Conservation (phyloP, 768 basidiomycete genomes). For the Auricularia heimuer region DNA sequence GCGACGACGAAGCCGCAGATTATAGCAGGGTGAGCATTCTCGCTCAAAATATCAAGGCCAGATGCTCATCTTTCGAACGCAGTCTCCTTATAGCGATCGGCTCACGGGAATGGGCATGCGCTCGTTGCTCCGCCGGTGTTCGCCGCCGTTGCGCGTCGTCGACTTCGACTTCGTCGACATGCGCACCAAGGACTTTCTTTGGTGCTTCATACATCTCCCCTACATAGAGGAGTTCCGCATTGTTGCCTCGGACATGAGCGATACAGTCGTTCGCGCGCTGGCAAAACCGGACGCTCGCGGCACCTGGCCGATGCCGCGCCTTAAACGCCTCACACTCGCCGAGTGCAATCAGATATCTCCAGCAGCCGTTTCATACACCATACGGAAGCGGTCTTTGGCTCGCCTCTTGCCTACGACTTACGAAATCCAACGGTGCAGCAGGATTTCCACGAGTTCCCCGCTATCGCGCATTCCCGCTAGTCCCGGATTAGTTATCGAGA, state of each 20-base stretch:
- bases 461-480: not conserved
- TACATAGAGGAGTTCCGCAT: slow-evolving; percentile 57
- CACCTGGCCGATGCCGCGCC: not conserved
- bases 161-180: slow-evolving; percentile 78
- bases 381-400: not conserved
- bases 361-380: not conserved
- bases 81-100: slow-evolving; percentile 66
- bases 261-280: slow-evolving; percentile 55
- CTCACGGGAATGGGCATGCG: slow-evolving; percentile 76
- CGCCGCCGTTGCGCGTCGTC: slow-evolving; percentile 53
- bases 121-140: slow-evolving; percentile 46
- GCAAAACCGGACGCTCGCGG: slow-evolving; percentile 11
- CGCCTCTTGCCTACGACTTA: not conserved
- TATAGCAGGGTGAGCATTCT: slow-evolving; percentile 19
- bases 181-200: slow-evolving; percentile 72
- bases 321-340: not conserved
- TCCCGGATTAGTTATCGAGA: not conserved
- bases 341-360: not conserved
- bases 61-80: slow-evolving; percentile 13
- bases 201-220: slow-evolving; percentile 48
- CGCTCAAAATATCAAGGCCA: not conserved
- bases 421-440: not conserved
- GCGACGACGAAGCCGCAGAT: slow-evolving; percentile 63
- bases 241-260: slow-evolving; percentile 73
- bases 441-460: not conserved